Evolutionary conservation across 108 stramenopile genomes (phyloP), one percentile per base, ranked within the genome.

Genomic region (Cyclostephanos tholiformis): DNA sequence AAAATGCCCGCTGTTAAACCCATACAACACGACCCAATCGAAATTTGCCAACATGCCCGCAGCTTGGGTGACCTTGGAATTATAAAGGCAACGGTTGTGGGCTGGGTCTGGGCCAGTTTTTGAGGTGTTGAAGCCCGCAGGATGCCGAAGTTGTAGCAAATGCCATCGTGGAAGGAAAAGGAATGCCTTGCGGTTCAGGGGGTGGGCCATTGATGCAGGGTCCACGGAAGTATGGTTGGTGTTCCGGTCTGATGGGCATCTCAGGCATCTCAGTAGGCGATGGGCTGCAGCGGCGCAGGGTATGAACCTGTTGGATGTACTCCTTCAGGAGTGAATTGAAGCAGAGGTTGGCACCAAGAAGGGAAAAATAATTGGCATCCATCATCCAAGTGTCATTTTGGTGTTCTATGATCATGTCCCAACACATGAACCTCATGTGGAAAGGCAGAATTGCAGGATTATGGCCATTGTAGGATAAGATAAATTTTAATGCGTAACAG

Each of bases 361-460:
- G 38, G 20, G 52, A 64, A 4, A 27, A 64, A 51, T 74, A 74
- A 29, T 74, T 64, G 5, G 63, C 72, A 27, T 55, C 29, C 12
- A 26, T 27, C 0, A 65, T 0, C 7, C 2, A 39, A n/a, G 12
- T 5, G 19, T 49, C 39, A 17, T 39, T 25, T 0, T 41, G 52
- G 39, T 74, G 72, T 5, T 44, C 55, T 20, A 74, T 63, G 25
- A 27, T 39, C 63, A 64, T 65, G 35, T 56, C 39, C 53, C 64
- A 57, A 14, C 51, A 22, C 72, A 74, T 74, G 6, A 74, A 25
- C 12, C 64, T 36, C 64, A 74, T 64, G 57, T 74, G 72, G 0
- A 74, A 17, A 1, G 51, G 71, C 9, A 51, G 30, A 19, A 72
- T 63, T 4, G 50, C 25, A 2, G 71, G 61, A 35, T 74, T 74